Evolutionary conservation across 129 eudicot genomes (phyloP), one percentile per base, ranked within the genome.

Genomic region (Lactuca saligna): DNA sequence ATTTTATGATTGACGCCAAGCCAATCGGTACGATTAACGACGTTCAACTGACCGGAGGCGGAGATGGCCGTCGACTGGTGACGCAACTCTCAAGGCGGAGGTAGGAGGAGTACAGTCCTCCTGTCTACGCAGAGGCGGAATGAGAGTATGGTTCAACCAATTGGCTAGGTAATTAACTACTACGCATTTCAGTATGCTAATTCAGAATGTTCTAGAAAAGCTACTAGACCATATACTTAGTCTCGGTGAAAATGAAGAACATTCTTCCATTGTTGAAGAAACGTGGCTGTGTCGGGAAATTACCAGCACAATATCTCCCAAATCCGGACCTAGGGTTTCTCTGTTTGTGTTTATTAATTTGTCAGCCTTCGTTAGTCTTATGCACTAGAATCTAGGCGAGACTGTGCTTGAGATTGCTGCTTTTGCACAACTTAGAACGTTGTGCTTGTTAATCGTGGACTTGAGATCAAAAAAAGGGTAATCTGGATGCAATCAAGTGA

Each of bases 401-500:
- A 33, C 34, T 58, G 4, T 42, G 37, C 33, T 70, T 61, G 77
- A 61, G 69, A 72, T 67, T 68, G 80, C 68, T 75, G 63, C 63
- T 68, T 75, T 67, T 68, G 31, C 48, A 68, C 69, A 49, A 68
- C 48, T 54, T 67, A 50, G 29, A 11, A 46, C 54, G 34, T 75
- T 57, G 74, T 67, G 63, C 33, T 75, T 75, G 74, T 75, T 25
- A 67, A 67, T 67, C 1, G 1, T 38, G 35, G 17, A 38, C 64
- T 68, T 75, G 75, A 76, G 75, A 76, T 68, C 41, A 65, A 68
- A 17, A 50, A 72, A 72, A 60, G 35, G 17, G 31, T 13, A 37
- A 63, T 49, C 31, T 68, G n/a, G 46, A 42, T 57, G 61, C 60
- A 65, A 65, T 64, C 32, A 44, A 48, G 53, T 70, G 7, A 44